A percentile compares a stretch with the other conserved stretches of the same genome.
Conservation (phyloP, 2,329 filamentous ascomycete genomes). For the Tolypocladium cylindrosporum region DNA sequence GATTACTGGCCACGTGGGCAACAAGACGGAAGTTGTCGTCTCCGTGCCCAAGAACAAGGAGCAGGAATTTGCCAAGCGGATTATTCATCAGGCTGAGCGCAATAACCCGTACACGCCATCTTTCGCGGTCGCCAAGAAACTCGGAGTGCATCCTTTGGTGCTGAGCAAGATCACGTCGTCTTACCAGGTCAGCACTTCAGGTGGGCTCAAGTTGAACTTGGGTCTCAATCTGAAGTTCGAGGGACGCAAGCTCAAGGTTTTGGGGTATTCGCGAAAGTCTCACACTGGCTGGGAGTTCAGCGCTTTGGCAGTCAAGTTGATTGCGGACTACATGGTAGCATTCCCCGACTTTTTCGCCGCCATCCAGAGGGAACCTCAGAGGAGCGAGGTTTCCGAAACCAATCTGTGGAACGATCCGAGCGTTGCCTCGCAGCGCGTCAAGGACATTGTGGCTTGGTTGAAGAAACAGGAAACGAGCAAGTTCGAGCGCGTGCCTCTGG, state of each 20-base stretch:
- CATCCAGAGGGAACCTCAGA: constrained; percentile 76
- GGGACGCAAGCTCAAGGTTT: constrained; percentile 85
- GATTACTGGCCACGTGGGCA: constrained; percentile 61
- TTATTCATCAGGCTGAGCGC: constrained; percentile 61
- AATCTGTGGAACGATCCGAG: constrained; percentile 73
- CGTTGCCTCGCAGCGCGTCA: constrained; percentile 68
- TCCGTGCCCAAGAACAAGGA: constrained; percentile 63
- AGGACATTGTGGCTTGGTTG: constrained; percentile 89
- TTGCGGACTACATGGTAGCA: constrained; percentile 81
- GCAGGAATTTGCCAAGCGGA: constrained; percentile 66
- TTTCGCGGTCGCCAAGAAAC: constrained; percentile 73
- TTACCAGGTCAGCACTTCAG: constrained; percentile 70
- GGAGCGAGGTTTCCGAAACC: constrained; percentile 72
- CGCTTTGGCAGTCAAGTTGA: constrained; percentile 66
- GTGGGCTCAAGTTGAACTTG: constrained; percentile 76
- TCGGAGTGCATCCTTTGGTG: constrained; percentile 75
- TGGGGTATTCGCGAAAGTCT: constrained; percentile 86
- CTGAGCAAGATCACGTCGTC: constrained; percentile 95
- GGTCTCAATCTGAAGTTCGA: constrained; percentile 97
- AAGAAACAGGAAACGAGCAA: constrained; percentile 85
- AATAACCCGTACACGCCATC: constrained; percentile 74
- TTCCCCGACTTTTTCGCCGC: constrained; percentile 94
- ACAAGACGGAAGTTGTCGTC: constrained; percentile 73
- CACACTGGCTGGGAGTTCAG: constrained; percentile 94
- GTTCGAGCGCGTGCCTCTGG: constrained; percentile 90